A percentile compares a stretch with the other conserved stretches of the same genome.
phyloP scores from a whole-genome alignment of 495 filamentous ascomycete species.

The Lasiosphaeria hispida region DNA sequence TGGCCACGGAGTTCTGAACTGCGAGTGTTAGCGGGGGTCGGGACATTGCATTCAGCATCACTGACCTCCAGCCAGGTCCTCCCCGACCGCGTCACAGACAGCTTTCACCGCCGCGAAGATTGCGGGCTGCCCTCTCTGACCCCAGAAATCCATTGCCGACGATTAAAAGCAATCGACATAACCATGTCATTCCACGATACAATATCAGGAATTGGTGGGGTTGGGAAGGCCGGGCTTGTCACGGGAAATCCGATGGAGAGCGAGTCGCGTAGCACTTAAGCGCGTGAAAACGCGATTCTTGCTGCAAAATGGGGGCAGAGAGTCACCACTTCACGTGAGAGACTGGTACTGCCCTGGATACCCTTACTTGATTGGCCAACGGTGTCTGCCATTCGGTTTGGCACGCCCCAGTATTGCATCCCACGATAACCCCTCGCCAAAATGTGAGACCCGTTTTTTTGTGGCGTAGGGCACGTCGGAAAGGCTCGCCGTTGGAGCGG shows the following conservation, averaged over 20 bases:
- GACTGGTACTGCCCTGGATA: background rate
- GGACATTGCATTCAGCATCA: background rate
- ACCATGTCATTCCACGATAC: background rate
- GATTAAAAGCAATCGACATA: background rate
- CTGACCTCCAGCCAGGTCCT: constrained; percentile 37
- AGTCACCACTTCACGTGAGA: constrained; percentile 3
- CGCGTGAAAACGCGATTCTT: background rate
- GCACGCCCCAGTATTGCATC: constrained; percentile 10
- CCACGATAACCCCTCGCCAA: background rate
- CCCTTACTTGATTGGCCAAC: background rate
- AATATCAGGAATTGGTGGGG: background rate
- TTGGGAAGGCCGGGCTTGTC: too few relatives aligned
- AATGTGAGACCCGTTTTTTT: constrained; percentile 14
- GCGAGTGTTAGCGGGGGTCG: background rate
- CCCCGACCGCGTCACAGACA: constrained; percentile 39
- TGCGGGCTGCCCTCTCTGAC: constrained; percentile 34
- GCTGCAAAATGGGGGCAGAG: background rate
- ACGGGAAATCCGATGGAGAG: too few relatives aligned
- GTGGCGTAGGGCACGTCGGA: constrained; percentile 9
- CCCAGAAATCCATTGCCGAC: constrained; percentile 39
- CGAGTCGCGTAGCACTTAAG: background rate
- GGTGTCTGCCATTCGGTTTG: background rate
- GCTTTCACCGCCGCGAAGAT: constrained; percentile 41
- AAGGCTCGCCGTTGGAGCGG: constrained; percentile 9
- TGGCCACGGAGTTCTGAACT: constrained; percentile 21